Evolutionary conservation across 306 rosid genomes (phyloP), one percentile per base, ranked within the genome.

Genomic region (Lathyrus sativus): DNA sequence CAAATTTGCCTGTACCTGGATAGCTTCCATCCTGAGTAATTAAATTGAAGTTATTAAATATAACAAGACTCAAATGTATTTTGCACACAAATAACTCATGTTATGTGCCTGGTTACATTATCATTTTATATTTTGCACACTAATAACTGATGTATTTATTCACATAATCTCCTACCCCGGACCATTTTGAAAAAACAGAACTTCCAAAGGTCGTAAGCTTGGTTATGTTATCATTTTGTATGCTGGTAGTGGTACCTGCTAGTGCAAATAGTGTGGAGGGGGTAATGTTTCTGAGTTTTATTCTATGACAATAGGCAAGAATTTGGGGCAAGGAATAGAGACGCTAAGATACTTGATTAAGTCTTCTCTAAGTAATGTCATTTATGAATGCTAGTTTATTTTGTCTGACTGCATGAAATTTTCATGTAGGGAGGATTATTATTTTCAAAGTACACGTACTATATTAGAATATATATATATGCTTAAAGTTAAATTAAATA

Each of bases 1-100:
- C 87, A 73, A 88, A 63, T 70, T 90, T 92, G 54, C 98, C 98
- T 2, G 98, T 92, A 68, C 98, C 98, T 4, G 98, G 98, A 74
- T 90, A 92, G 80, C 96, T 90, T 72, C 98, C 98, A 64, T 82
- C 91, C 98, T 89, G 81, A 56, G 75, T 29, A 68, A 18, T 50
- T 17, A 50, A 76, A 48, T 15, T 15, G 57, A 50, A 53, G 31
- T 37, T n/a, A 51, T 51, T 19, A 65, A 60, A 68, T 28, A 62
- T 48, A 49, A 15, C 62, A 74, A 46, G 46, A 18, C 48, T 33
- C 57, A 35, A 35, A 35, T 35, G 39, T 35, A 35, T 35, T 35
- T 73, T 54, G 19, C 66, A 59, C n/a, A 33, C 65, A 7, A 59
- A 33, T 33, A 15, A 14, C 65, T 57, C 22, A 57, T 57, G 39